phyloP scores from a whole-genome alignment of 1,139 yeast genomes.

The Blastobotrys proliferans region DNA sequence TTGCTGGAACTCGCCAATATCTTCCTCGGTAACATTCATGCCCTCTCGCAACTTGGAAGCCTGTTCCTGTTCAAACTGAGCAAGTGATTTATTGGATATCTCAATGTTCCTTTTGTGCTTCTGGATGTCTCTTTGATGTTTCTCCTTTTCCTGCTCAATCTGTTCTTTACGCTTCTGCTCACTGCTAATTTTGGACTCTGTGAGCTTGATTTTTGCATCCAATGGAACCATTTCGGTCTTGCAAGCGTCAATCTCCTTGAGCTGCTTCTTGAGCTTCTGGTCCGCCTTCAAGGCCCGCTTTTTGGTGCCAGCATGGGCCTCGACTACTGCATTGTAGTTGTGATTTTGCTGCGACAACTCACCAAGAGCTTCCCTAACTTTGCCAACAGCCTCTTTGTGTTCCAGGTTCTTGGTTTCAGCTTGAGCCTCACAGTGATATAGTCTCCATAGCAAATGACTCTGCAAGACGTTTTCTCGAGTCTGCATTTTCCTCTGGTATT shows the following conservation, averaged over 20 bases:
- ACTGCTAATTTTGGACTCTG: conserved; percentile 45
- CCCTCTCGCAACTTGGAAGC: conserved; percentile 30
- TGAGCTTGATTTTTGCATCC: conserved; percentile 50
- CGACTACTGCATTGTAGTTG: conserved; percentile 18
- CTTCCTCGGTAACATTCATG: conserved; percentile 45
- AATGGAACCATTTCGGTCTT: conserved; percentile 54
- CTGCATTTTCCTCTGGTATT: conserved; percentile 54
- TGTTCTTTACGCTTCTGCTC: conserved; percentile 52
- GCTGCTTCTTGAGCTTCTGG: conserved; percentile 40
- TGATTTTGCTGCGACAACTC: conserved; percentile 17
- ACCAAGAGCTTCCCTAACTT: conserved; percentile 36
- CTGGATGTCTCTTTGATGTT: conserved; percentile 47
- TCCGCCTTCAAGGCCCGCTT: conserved; percentile 40
- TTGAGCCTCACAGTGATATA: conserved; percentile 60
- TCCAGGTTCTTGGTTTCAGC: conserved; percentile 26
- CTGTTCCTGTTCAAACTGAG: conserved; percentile 44
- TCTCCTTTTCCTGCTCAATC: conserved; percentile 47
- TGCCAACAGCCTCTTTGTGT: conserved; percentile 18
- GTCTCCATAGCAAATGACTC: conserved; percentile 55
- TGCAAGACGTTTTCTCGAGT: conserved; percentile 45
- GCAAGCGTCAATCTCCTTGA: conserved; percentile 43
- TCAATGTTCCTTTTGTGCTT: conserved; percentile 47
- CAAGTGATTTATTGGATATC: conserved; percentile 44
- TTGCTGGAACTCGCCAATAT: conserved; percentile 54
- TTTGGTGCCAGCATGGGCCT: conserved; percentile 20